These are phyloP conservation scores for Moniliella sp. DNA, from an alignment of 1,284 basidiomycete genomes.

Conservation along the genomic window DNA sequence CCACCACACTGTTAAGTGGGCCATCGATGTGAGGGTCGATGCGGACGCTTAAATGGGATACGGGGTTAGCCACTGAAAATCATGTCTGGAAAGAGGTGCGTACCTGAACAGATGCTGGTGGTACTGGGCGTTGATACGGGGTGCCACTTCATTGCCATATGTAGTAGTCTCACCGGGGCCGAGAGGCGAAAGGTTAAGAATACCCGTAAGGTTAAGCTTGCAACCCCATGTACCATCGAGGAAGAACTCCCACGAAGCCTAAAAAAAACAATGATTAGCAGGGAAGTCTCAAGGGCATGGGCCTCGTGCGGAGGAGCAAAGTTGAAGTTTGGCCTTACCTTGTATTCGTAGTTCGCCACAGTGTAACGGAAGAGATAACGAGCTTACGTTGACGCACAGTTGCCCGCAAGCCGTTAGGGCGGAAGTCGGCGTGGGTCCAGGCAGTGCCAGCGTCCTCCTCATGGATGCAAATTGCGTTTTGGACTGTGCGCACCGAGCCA, in stretches of 20 bases:
- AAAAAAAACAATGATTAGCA: too few relatives aligned
- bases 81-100: too few relatives aligned
- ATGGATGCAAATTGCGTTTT: conserved; percentile 68
- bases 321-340: conserved; percentile 57
- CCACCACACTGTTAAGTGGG: conserved; percentile 6
- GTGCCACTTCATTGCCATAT: conserved; percentile 58
- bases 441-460: conserved; percentile 59
- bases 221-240: conserved; percentile 57
- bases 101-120: conserved; percentile 59
- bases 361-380: conserved; percentile 73
- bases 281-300: too few relatives aligned
- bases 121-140: conserved; percentile 64
- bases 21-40: conserved; percentile 80
- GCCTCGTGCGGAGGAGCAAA: too few relatives aligned
- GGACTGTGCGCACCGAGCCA: conserved; percentile 11
- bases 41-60: conserved; percentile 44
- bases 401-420: conserved; percentile 54
- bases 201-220: conserved; percentile 62
- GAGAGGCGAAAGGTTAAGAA: conserved; percentile 40
- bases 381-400: conserved; percentile 59
- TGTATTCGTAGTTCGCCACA: conserved; percentile 58
- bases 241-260: conserved; percentile 56
- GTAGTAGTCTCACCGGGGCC: conserved; percentile 40
- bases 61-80: too few relatives aligned
- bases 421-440: conserved; percentile 49